Conservation (phyloP, 768 basidiomycete genomes). For the Panus rudis region DNA sequence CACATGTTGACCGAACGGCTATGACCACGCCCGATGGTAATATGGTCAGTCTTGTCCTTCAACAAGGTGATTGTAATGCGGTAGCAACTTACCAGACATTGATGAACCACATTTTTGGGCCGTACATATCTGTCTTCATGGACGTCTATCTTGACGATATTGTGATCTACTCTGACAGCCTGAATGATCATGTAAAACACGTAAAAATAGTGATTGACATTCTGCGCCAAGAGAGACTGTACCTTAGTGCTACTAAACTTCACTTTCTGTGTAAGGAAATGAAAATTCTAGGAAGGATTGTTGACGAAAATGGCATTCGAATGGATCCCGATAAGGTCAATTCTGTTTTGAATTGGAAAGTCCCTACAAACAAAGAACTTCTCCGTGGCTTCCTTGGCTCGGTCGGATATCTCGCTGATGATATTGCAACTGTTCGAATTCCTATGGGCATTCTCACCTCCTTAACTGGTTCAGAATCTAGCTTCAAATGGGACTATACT, state of each 20-base stretch:
- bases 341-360: constrained; percentile 26
- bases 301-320: constrained; percentile 33
- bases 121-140: constrained; percentile 25
- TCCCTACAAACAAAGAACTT: constrained; percentile 26
- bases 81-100: constrained; percentile 35
- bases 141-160: constrained; percentile 31
- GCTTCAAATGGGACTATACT: constrained; percentile 22
- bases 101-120: constrained; percentile 34
- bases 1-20: constrained; percentile 18
- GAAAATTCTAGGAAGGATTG: constrained; percentile 28
- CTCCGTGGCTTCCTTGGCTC: constrained; percentile 36
- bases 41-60: constrained; percentile 35
- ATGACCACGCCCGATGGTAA: constrained; percentile 27
- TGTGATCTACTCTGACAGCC: constrained; percentile 24
- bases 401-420: constrained; percentile 30
- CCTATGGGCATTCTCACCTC: constrained; percentile 26
- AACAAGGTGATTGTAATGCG: constrained; percentile 26
- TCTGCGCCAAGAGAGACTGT: constrained; percentile 27
- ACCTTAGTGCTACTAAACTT: constrained; percentile 29
- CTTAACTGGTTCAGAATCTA: constrained; percentile 21
- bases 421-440: constrained; percentile 27
- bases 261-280: constrained; percentile 23
- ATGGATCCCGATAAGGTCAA: constrained; percentile 30
- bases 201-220: constrained; percentile 27
- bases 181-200: constrained; percentile 24